These are phyloP conservation scores for Talaromyces borbonicus DNA, from an alignment of 495 filamentous ascomycete genomes.

Conservation along the genomic window DNA sequence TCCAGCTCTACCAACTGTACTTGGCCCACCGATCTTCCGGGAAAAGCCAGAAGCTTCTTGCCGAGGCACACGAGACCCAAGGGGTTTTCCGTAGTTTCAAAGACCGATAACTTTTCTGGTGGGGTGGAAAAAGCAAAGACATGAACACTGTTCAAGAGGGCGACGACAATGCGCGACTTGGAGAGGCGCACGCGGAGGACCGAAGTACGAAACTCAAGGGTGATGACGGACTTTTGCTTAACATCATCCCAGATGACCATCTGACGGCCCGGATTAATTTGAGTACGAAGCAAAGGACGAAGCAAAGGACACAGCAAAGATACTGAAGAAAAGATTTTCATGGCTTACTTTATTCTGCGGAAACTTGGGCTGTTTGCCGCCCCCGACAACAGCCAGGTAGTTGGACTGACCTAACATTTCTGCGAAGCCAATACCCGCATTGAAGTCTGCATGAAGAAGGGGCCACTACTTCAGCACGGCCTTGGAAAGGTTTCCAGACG, in stretches of 20 bases:
- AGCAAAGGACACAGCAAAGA: background rate
- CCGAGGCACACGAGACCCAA: slow-evolving; percentile 73
- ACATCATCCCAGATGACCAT: slow-evolving; percentile 88
- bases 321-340: slow-evolving; percentile 2
- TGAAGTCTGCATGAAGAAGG: too few relatives aligned
- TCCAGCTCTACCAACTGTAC: slow-evolving; percentile 82
- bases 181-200: slow-evolving; percentile 72
- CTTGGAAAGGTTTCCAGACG: too few relatives aligned
- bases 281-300: slow-evolving; percentile 3
- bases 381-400: slow-evolving; percentile 83
- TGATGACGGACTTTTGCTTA: slow-evolving; percentile 62
- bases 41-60: slow-evolving; percentile 63
- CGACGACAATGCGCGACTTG: slow-evolving; percentile 68
- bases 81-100: slow-evolving; percentile 82
- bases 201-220: slow-evolving; percentile 63
- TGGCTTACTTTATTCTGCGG: slow-evolving; percentile 69
- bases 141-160: slow-evolving; percentile 71
- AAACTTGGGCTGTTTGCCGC: slow-evolving; percentile 78
- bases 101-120: slow-evolving; percentile 60
- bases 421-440: slow-evolving; percentile 71
- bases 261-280: slow-evolving; percentile 22
- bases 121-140: slow-evolving; percentile 75
- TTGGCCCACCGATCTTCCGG: slow-evolving; percentile 75
- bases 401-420: slow-evolving; percentile 85
- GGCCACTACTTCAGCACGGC: too few relatives aligned